phyloP scores from a whole-genome alignment of 1,284 basidiomycete genomes.

The Ustilago trichophora region DNA sequence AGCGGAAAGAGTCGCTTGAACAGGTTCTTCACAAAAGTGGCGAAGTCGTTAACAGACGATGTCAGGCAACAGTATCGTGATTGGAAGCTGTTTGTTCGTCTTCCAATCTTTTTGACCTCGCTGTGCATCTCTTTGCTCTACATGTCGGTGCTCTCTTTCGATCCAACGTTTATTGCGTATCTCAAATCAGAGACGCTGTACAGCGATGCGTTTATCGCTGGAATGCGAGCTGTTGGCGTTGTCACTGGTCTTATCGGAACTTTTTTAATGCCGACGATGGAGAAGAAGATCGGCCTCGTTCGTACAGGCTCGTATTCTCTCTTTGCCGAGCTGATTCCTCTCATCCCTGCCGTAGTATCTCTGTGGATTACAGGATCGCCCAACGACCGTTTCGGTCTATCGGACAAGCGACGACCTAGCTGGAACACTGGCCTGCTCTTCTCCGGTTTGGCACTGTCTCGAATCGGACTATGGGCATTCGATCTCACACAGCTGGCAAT shows the following conservation, averaged over 20 bases:
- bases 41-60: conserved; percentile 5
- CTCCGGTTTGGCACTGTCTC: conserved; percentile 70
- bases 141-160: conserved; percentile 69
- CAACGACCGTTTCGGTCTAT: conserved; percentile 25
- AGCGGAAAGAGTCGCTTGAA: neutral
- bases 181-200: conserved; percentile 59
- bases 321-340: conserved; percentile 43
- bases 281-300: conserved; percentile 69
- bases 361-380: conserved; percentile 47
- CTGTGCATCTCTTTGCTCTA: conserved; percentile 71
- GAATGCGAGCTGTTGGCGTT: conserved; percentile 71
- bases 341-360: conserved; percentile 38
- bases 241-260: conserved; percentile 70
- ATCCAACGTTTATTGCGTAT: conserved; percentile 57
- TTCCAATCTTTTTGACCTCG: conserved; percentile 68
- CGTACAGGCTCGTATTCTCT: conserved; percentile 68
- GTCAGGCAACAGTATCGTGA: conserved; percentile 57
- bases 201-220: conserved; percentile 71
- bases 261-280: conserved; percentile 69
- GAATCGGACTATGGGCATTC: conserved; percentile 72
- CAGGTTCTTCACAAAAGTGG: neutral
- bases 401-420: conserved; percentile 27
- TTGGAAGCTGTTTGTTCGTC: conserved; percentile 70
- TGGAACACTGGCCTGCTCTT: conserved; percentile 54
- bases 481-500: conserved; percentile 71